Evolutionary conservation across 768 basidiomycete species (phyloP), one percentile per base, ranked within the genome.

Genomic region (Leccinum boreale): DNA sequence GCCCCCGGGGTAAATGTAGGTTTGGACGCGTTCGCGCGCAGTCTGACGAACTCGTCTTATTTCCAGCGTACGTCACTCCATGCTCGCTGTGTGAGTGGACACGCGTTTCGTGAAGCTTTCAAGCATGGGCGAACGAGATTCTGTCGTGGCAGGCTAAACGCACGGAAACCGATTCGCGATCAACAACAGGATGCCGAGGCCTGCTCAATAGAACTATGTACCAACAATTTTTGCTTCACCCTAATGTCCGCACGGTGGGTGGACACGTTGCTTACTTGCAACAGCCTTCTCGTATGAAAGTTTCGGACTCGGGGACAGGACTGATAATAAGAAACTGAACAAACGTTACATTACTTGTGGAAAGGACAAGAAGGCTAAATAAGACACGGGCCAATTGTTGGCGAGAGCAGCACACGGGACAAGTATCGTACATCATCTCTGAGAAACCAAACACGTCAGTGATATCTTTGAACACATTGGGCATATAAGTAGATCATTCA

Each of bases 61-160:
- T 35, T 17, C 14, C 23, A 68, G 62, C 67, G 45, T 67, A 68
- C 31, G 52, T 64, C 58, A 66, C 44, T 58, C 64, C 21, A 68
- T 66, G 62, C 53, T 68, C n/a, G 59, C 35, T 4, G 64, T 66
- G 67, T 66, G 47, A 52, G 66, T 58, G 15, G 5, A 11, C 39
- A 4, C 15, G 15, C 2, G 12, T 24, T 54, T 1, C 5, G 14
- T 12, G 4, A 8, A 8, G 12, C 5, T 42, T 15, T 21, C 8
- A 31, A 17, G 15, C 14, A 17, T 4, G 28, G 42, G 5, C 35
- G 28, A 29, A 36, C 15, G 7, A 3, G 33, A 48, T 19, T 17
- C n/a, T 36, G 26, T 29, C 10, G 31, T 33, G 36, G n/a, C 29
- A 64, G 63, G 44, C 31, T 64, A 19, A 56, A 61, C 6, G 47